Conservation (phyloP, 129 eudicot genomes). For the Arctium minus region DNA sequence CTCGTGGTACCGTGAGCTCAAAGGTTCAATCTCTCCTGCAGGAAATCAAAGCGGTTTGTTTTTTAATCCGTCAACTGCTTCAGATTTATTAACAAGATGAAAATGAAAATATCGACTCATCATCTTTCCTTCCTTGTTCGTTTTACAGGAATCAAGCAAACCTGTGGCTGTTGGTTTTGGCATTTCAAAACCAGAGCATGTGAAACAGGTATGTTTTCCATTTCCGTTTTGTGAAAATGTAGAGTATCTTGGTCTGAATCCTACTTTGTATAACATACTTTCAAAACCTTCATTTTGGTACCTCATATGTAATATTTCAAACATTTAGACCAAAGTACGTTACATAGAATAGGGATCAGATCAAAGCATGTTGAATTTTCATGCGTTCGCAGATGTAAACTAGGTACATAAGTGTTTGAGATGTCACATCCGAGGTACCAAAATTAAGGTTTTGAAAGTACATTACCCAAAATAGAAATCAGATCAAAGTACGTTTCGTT, state of each 20-base stretch:
- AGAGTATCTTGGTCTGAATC: background rate
- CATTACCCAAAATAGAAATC: background rate
- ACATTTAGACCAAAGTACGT: background rate
- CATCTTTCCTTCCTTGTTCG: background rate
- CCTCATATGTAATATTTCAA: background rate
- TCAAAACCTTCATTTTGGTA: background rate
- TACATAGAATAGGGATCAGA: too few species aligned
- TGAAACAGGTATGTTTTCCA: constrained; percentile 53
- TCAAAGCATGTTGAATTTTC: too few species aligned
- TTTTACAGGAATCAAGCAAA: constrained; percentile 61
- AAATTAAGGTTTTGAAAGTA: background rate
- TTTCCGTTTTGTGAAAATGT: background rate
- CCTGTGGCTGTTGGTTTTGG: constrained; percentile 99
- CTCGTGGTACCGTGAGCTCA: constrained; percentile 68
- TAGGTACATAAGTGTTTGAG: too few species aligned
- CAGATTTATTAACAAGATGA: background rate
- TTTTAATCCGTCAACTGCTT: background rate
- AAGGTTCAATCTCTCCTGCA: constrained; percentile 67
- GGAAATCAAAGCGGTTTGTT: constrained; percentile 80
- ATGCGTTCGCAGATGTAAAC: too few species aligned
- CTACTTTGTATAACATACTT: background rate
- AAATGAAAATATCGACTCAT: background rate
- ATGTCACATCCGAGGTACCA: background rate
- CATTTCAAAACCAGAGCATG: constrained; percentile 92
- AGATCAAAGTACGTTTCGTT: background rate